phyloP scores from a whole-genome alignment of 768 basidiomycete genomes.

The Phanerodontia chrysosporium region DNA sequence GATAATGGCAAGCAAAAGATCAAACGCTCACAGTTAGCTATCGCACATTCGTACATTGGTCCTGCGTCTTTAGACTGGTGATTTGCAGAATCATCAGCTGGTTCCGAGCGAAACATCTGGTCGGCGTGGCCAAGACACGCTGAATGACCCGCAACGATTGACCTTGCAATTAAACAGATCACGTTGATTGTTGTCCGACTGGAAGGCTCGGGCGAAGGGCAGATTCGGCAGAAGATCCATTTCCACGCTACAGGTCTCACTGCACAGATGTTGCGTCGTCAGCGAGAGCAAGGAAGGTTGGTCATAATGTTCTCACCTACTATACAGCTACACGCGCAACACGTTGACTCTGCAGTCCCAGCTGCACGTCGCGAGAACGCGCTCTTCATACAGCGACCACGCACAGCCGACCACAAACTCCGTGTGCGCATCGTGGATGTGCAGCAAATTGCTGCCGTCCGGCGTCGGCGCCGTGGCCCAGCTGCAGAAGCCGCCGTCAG shows the following conservation, averaged over 20 bases:
- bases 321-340: conserved; percentile 45
- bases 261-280: neutral
- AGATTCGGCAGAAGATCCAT: neutral
- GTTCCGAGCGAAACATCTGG: no score
- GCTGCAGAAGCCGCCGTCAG: conserved; percentile 27
- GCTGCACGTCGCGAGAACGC: conserved; percentile 81
- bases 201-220: neutral
- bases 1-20: no score
- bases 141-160: no score
- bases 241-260: neutral
- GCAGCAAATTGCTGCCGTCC: conserved; percentile 47
- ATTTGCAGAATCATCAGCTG: no score
- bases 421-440: conserved; percentile 84
- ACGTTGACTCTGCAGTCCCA: conserved; percentile 88
- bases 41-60: no score
- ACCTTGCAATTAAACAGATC: no score
- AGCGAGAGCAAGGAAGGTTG: neutral
- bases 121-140: no score
- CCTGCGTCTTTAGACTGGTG: no score
- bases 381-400: conserved; percentile 92
- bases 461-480: conserved; percentile 68
- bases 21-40: no score
- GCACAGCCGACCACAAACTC: conserved; percentile 91
- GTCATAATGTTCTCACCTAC: neutral
- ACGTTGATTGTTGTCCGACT: no score